A percentile compares a stretch with the other conserved stretches of the same genome.
These are phyloP conservation scores for Smallanthus sonchifolius DNA, from an alignment of 129 eudicot genomes.

Conservation along the genomic window DNA sequence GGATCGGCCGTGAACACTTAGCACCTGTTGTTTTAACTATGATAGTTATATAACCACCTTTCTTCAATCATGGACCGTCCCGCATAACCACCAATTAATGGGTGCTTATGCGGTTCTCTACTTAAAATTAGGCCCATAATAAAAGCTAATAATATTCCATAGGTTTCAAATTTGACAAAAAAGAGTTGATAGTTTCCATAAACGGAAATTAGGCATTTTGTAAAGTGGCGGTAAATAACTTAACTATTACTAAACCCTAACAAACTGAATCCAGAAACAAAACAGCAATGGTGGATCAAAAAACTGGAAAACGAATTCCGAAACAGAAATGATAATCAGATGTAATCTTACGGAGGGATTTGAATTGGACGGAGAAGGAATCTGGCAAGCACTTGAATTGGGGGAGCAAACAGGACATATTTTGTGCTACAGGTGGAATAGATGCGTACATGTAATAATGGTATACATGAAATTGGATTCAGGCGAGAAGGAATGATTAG, in stretches of 20 bases:
- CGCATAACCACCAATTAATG: too few relatives aligned
- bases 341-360: slow-evolving; percentile 41
- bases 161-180: too few relatives aligned
- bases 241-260: neutral
- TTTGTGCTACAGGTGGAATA: slow-evolving; percentile 16
- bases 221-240: too few relatives aligned
- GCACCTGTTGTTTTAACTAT: too few relatives aligned
- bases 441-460: slow-evolving; percentile 21
- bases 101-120: too few relatives aligned
- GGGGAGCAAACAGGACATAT: slow-evolving; percentile 88
- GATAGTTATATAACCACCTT: too few relatives aligned
- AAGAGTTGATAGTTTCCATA: too few relatives aligned
- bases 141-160: too few relatives aligned
- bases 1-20: too few relatives aligned
- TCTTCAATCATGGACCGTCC: too few relatives aligned
- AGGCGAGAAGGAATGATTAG: neutral
- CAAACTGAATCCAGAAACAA: slow-evolving; percentile 2
- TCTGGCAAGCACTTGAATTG: slow-evolving; percentile 88
- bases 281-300: slow-evolving; percentile 25
- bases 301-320: neutral
- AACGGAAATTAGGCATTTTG: too few relatives aligned
- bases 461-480: slow-evolving; percentile 1
- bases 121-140: too few relatives aligned
- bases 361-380: slow-evolving; percentile 53
- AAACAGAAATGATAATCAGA: neutral